Conservation (phyloP, 2,329 filamentous ascomycete species). For the Ascochyta fabae region DNA sequence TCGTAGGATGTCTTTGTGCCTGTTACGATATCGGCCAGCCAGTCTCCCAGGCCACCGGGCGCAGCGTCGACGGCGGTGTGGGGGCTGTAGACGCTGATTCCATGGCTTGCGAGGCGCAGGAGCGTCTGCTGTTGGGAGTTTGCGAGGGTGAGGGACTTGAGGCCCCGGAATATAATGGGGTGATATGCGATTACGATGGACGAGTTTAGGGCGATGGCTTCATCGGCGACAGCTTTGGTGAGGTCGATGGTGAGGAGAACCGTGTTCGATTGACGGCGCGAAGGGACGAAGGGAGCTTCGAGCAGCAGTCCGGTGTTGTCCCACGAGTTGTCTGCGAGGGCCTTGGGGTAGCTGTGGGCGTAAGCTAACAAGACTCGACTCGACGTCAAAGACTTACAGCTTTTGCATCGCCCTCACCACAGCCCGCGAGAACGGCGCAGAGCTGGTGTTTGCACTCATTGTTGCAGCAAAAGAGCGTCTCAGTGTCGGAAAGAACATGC, state of each 20-base stretch:
- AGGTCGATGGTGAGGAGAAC: constrained; percentile 88
- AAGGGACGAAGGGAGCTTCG: constrained; percentile 68
- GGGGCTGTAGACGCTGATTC: constrained; percentile 93
- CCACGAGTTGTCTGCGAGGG: constrained; percentile 86
- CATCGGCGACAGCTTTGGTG: constrained; percentile 84
- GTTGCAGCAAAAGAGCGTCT: constrained; percentile 39
- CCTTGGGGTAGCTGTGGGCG: constrained; percentile 77
- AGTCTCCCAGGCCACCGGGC: constrained; percentile 85
- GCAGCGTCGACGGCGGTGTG: constrained; percentile 95
- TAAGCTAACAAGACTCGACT: constrained; percentile 4
- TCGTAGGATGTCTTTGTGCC: constrained; percentile 61
- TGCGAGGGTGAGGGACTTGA: constrained; percentile 84
- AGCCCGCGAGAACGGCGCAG: constrained; percentile 67
- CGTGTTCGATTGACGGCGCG: constrained; percentile 66
- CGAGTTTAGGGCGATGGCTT: constrained; percentile 78
- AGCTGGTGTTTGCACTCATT: constrained; percentile 52
- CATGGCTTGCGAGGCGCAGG: constrained; percentile 79
- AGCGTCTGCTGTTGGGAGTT: constrained; percentile 89
- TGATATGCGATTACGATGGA: constrained; percentile 91
- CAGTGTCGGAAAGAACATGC: constrained; percentile 45
- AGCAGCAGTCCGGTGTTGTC: constrained; percentile 91
- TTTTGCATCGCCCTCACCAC: constrained; percentile 81
- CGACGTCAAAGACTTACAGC: constrained; percentile 63
- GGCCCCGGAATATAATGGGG: constrained; percentile 92
- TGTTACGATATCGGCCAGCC: constrained; percentile 86